Evolutionary conservation across 2,329 filamentous ascomycete species (phyloP), one percentile per base, ranked within the genome.

Genomic region (Setomelanomma holmii): DNA sequence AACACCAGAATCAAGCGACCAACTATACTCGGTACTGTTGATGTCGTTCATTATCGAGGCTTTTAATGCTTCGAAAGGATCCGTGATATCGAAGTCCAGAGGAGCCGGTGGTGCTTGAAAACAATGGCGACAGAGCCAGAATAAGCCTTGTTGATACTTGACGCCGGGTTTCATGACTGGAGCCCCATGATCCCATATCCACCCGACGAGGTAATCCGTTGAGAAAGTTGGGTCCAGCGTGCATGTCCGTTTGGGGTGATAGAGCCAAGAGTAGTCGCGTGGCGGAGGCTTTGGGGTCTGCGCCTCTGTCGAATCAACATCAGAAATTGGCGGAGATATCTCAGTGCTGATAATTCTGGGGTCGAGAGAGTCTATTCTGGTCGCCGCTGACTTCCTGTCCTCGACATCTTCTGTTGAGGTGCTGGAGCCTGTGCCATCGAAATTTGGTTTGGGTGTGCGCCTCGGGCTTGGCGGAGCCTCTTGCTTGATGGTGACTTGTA

Each of bases 51-150:
- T n/a, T 1, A 41, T 41, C 11, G 17, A 17, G n/a, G 39, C 22
- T n/a, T 10, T 10, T 5, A 41, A 14, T 41, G 14, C 20, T n/a
- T 41, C 21, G 5, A 41, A n/a, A 12, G 21, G 22, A 14, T 17
- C 21, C 10, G 39, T 7, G 22, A 21, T 16, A 8, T 41, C 22
- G 21, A 41, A 24, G 14, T n/a, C 12, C 4, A 20, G 21, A 1
- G n/a, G 17, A 16, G 21, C 17, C 2, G 39, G 12, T 24, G 39
- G 39, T 41, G 21, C 14, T 7, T 41, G 21, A 21, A 23, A 24
- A 20, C 21, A 41, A 24, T 41, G 21, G n/a, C 39, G 39, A 24
- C 39, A 41, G 20, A 41, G 20, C 39, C 39, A 41, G 39, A 41
- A 41, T 14, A 41, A 14, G 2, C 39, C 39, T 41, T 41, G 39